These are phyloP conservation scores for Kwoniella heveanensis DNA, from an alignment of 768 basidiomycete species.

Conservation along the genomic window DNA sequence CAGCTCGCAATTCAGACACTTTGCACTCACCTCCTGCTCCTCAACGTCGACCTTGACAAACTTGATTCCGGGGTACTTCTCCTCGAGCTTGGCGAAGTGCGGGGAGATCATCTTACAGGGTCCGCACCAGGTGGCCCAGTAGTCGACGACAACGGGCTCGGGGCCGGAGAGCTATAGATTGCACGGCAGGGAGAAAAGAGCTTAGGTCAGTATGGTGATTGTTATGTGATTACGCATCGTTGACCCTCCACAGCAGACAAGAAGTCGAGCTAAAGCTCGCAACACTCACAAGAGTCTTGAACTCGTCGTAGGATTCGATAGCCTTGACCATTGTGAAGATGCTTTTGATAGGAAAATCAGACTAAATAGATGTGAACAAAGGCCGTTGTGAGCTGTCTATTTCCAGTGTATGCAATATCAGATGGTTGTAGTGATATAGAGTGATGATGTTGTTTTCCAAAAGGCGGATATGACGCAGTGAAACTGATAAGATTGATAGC, in stretches of 20 bases:
- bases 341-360: constrained; percentile 4
- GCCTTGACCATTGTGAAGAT: constrained; percentile 51
- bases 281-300: constrained; percentile 46
- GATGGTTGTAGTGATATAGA: no score
- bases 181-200: no score
- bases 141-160: constrained; percentile 53
- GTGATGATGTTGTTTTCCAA: no score
- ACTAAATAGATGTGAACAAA: no score
- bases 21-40: constrained; percentile 48
- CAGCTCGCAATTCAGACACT: no score
- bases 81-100: constrained; percentile 54
- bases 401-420: no score
- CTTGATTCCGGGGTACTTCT: constrained; percentile 46
- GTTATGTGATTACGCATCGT: no score
- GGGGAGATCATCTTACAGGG: constrained; percentile 57
- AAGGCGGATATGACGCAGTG: no score
- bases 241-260: not conserved
- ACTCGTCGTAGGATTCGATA: constrained; percentile 52
- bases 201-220: no score
- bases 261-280: no score
- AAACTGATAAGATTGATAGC: no score
- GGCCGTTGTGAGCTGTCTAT: no score
- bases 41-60: constrained; percentile 59
- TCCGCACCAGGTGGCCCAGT: constrained; percentile 56
- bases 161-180: constrained; percentile 40